Base-by-base conservation (phyloP, 2,329 filamentous ascomycete species). In the Iodosphaeria phyllophila region DNA sequence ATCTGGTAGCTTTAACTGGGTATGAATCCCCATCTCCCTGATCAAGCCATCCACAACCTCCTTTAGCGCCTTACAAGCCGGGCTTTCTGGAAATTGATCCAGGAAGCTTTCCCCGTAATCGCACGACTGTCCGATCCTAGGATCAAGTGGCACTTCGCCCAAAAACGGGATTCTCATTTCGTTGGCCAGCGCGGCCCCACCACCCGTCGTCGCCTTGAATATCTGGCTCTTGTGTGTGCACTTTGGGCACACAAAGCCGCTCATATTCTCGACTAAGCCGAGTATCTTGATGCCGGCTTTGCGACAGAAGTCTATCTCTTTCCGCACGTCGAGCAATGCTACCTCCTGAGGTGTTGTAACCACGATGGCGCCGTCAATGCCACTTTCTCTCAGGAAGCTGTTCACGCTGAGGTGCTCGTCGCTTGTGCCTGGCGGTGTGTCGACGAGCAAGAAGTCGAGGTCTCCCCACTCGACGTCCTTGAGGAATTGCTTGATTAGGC, bases 381-480 rank as follows among this genome's bases (percentile, higher is more conserved):
- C 83, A 30, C 76, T 82, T 42, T 91, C 82, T 39, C 83, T 86
- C 23, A 98, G 58, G 39, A 91, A 83, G 5, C 77, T 75, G 46
- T 92, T 95, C 32, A 98, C 84, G 35, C 76, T 86, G 17, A 98
- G 54, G 51, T 98, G 89, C 54, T 98, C 89, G 46, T 98, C 89
- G 30, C 73, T 83, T 2, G 89, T 98, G 11, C 89, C 89, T 0
- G 89, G 89, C 1, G 91, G 89, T 1, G 89, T 98, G 48, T 98
- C 89, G 8, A 95, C 82, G 25, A 98, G 63, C 30, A 98, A 46
- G 37, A 86, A 92, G 43, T 98, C 89, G 48, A 95, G 58, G 31
- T 91, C 78, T 7, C 89, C 89, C 89, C 91, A 98, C 44, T 91
- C 82, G 5, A 98, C 89, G 42, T 98, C 91, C 56, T 92, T 93